Evolutionary conservation across 2,329 filamentous ascomycete genomes (phyloP).

Genomic region (Ophiognomonia clavigignenti-juglandacearum): DNA sequence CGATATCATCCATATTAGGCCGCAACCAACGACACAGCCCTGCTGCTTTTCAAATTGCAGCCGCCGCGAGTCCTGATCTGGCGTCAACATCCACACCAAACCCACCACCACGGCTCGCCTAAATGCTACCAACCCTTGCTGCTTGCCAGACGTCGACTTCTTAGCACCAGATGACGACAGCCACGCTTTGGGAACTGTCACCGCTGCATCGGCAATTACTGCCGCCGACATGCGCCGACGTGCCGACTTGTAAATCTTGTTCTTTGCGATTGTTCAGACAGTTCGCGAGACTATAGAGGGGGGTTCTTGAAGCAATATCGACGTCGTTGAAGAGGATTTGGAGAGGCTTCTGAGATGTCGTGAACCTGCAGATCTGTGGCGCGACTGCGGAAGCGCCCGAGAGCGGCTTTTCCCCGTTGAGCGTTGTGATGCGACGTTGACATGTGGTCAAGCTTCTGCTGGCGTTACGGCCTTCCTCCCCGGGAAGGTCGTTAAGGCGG

Average conservation of each 20-base stretch:
- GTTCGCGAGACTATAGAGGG: no score
- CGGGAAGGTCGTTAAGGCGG: constrained; percentile 8
- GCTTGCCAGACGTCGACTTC: constrained; percentile 1
- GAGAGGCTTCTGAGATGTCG: not conserved
- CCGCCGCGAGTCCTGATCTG: not conserved
- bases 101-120: not conserved
- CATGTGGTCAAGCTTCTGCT: not conserved
- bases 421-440: constrained; percentile 5
- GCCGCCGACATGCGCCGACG: constrained; percentile 4
- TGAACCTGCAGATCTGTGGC: constrained; percentile 6
- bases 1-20: not conserved
- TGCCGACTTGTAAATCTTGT: constrained; percentile 5
- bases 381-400: constrained; percentile 3
- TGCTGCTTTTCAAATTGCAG: no score
- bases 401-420: constrained; percentile 2
- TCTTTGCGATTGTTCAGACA: not conserved
- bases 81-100: not conserved
- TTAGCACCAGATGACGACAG: constrained; percentile 9
- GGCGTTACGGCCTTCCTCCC: constrained; percentile 8
- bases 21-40: no score
- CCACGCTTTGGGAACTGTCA: constrained; percentile 3
- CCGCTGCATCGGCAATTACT: constrained; percentile 6
- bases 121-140: no score
- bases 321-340: not conserved
- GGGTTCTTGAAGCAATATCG: not conserved